phyloP scores from a whole-genome alignment of 2,329 filamentous ascomycete genomes.

The Ambrosiella beaveri region DNA sequence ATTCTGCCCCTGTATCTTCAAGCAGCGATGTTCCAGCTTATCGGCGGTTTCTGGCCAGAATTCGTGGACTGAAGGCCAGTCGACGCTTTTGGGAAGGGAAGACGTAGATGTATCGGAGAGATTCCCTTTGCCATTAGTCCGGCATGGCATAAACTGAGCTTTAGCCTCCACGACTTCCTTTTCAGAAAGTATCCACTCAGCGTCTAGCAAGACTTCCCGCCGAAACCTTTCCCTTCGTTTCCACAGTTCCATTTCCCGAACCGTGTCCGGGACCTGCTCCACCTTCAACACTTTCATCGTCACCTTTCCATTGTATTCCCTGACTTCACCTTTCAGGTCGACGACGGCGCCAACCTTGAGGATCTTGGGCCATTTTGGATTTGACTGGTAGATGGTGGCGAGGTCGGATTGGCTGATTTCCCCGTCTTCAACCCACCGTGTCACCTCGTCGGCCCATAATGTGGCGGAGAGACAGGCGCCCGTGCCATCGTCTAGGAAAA shows the following conservation, averaged over 20 bases:
- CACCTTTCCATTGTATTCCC: conserved; percentile 27
- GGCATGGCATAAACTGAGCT: conserved; percentile 24
- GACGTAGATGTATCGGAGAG: neutral
- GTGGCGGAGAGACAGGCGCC: conserved; percentile 19
- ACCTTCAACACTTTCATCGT: conserved; percentile 38
- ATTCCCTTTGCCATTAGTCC: conserved; percentile 9
- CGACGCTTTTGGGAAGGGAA: conserved; percentile 12
- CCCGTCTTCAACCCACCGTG: neutral
- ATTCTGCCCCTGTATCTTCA: neutral
- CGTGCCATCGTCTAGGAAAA: conserved; percentile 49
- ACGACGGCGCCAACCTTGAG: conserved; percentile 28
- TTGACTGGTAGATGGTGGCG: neutral
- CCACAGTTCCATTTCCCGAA: conserved; percentile 43
- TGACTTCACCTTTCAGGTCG: conserved; percentile 38
- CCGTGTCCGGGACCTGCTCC: conserved; percentile 30
- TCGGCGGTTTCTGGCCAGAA: conserved; percentile 12
- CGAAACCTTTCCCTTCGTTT: conserved; percentile 34
- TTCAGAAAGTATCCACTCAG: conserved; percentile 36
- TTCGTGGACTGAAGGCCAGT: conserved; percentile 12
- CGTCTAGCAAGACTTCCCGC: conserved; percentile 27
- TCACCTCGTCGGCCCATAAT: too few relatives aligned
- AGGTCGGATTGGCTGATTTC: neutral
- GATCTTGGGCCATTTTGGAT: conserved; percentile 1
- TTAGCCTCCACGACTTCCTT: conserved; percentile 23
- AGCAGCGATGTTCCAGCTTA: neutral